A percentile compares a stretch with the other conserved stretches of the same genome.
phyloP scores from a whole-genome alignment of 148 eudicot genomes.

The Camellia granthamiana region DNA sequence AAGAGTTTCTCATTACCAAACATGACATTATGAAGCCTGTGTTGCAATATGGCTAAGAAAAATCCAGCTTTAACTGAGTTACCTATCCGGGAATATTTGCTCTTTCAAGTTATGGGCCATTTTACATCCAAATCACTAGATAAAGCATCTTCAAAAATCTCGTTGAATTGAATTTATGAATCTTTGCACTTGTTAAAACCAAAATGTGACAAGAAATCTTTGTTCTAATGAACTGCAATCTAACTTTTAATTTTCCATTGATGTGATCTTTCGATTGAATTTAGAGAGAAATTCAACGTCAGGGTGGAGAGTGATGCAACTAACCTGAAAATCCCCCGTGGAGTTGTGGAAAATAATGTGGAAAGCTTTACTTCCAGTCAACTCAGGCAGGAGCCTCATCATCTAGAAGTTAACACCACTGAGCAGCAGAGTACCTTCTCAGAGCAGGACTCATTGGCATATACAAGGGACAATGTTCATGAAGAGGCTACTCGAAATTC shows the following conservation, averaged over 20 bases:
- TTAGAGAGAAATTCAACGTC: conserved; percentile 44
- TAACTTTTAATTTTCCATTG: neutral
- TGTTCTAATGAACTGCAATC: neutral
- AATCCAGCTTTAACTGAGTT: neutral
- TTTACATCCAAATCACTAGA: neutral
- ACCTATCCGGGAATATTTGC: neutral
- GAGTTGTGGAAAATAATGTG: neutral
- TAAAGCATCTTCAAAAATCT: neutral
- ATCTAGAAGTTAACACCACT: neutral
- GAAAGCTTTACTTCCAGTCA: neutral
- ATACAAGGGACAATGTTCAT: conserved; percentile 15
- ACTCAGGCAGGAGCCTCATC: conserved; percentile 2
- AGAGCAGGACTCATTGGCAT: neutral
- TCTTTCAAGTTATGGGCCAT: neutral
- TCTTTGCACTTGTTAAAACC: neutral
- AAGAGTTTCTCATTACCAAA: no score
- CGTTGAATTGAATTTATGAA: neutral
- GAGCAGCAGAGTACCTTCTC: neutral
- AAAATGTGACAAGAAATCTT: neutral
- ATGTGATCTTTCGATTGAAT: neutral
- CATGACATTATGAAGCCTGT: no score
- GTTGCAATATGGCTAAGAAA: no score
- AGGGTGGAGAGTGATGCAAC: neutral
- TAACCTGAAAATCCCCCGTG: neutral
- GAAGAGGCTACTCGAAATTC: conserved; percentile 11